Evolutionary conservation across 306 rosid genomes (phyloP), one percentile per base, ranked within the genome.

Genomic region (Sesbania bispinosa): DNA sequence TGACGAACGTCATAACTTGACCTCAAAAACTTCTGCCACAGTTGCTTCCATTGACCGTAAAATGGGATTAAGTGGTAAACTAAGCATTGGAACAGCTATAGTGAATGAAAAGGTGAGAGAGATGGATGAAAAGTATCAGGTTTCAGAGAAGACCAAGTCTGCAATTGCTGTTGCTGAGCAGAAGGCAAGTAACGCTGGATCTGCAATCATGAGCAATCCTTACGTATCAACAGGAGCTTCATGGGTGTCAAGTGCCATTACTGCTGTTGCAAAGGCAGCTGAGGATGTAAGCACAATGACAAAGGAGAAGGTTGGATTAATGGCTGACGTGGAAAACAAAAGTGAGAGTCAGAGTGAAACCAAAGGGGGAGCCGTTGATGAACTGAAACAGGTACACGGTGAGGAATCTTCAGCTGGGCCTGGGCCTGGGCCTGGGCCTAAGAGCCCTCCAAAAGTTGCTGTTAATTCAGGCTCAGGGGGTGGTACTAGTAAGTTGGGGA

Each of bases 251-350:
- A 74, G 36, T 23, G 93, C 96, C 6, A 71, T 84, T 2, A 68
- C 79, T 13, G 89, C 72, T 42, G 78, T 91, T 19, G 76, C 91
- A 19, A 91, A 84, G 71, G 91, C 90, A 11, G 89, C 88, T 18
- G 91, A 76, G 51, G 90, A 88, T 79, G 91, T 91, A 29, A 75
- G 72, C 63, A 27, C 66, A 8, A 78, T 74, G 85, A 88, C 97
- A 5, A 85, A 77, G 65, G 88, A 86, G 62, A 91, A 91, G 81
- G 88, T 88, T 41, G 93, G 80, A n/a, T n/a, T n/a, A 38, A 80
- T 50, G 58, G 90, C 91, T 3, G 91, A 88, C 76, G 87, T 80
- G 68, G 90, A n/a, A n/a, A n/a, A 85, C 43, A 91, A 88, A 66
- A 82, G 78, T 35, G 89, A 88, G 60, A 80, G n/a, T 64, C 60